phyloP scores from a whole-genome alignment of 1,284 basidiomycete genomes.

The Cutaneotrichosporon sp. region DNA sequence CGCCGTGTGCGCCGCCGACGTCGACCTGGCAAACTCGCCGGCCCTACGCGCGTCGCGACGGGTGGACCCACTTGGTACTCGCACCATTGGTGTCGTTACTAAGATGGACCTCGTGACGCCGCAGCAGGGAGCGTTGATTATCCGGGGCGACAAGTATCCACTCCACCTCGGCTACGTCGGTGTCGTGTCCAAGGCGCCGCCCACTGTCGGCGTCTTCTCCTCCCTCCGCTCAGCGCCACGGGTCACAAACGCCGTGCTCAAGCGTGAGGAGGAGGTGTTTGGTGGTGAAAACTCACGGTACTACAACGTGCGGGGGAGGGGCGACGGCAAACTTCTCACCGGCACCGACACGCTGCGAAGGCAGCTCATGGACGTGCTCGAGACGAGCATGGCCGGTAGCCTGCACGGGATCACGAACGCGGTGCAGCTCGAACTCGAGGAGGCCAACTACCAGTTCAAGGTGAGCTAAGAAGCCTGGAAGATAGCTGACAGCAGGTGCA shows the following conservation, averaged over 20 bases:
- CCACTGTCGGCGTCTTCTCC: conserved; percentile 50
- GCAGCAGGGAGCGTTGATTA: conserved; percentile 74
- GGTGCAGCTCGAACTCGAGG: conserved; percentile 94
- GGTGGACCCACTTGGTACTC: conserved; percentile 88
- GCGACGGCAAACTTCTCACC: conserved; percentile 63
- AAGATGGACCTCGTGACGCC: conserved; percentile 97
- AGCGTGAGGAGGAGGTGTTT: conserved; percentile 81
- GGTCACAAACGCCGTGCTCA: conserved; percentile 61
- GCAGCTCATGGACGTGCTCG: conserved; percentile 92
- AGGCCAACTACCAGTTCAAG: conserved; percentile 97
- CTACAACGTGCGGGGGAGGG: conserved; percentile 58
- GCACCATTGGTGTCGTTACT: conserved; percentile 96
- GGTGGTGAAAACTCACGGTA: conserved; percentile 60
- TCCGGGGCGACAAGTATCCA: conserved; percentile 92
- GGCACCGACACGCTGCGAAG: conserved; percentile 86
- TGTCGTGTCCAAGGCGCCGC: conserved; percentile 80
- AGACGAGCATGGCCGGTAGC: conserved; percentile 94
- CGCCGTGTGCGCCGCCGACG: conserved; percentile 96
- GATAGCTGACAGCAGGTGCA: conserved; percentile 74
- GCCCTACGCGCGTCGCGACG: conserved; percentile 88
- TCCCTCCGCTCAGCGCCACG: conserved; percentile 43
- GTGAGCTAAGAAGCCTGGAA: conserved; percentile 25
- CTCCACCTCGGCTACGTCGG: conserved; percentile 95
- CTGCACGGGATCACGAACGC: conserved; percentile 94
- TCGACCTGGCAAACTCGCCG: conserved; percentile 97